A percentile compares a stretch with the other conserved stretches of the same genome.
Evolutionary conservation across 495 filamentous ascomycete genomes (phyloP).

Genomic region (Talaromyces nanjingensis): DNA sequence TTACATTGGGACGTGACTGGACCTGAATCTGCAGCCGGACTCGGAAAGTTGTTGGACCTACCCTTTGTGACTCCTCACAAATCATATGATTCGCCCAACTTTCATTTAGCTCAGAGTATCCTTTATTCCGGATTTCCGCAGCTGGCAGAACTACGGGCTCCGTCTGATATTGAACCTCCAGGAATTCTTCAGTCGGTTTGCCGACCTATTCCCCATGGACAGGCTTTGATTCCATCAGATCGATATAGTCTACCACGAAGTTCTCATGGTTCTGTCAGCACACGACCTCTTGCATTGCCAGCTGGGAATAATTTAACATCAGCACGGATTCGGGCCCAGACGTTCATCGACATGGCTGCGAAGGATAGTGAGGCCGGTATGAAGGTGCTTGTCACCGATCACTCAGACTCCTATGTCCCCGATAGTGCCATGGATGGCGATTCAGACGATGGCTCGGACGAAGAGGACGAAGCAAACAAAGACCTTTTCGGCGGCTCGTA

Average conservation of each 20-base stretch:
- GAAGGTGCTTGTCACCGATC: conserved; percentile 37
- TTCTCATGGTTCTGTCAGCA: conserved; percentile 39
- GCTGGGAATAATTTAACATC: conserved; percentile 41
- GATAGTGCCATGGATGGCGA: conserved; percentile 29
- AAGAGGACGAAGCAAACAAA: conserved; percentile 21
- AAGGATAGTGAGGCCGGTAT: conserved; percentile 38
- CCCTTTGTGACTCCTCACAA: conserved; percentile 32
- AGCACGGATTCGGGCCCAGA: conserved; percentile 41
- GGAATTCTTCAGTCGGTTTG: conserved; percentile 67
- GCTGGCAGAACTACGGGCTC: conserved; percentile 60
- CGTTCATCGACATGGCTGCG: conserved; percentile 42
- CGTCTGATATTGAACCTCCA: conserved; percentile 60
- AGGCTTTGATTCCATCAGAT: conserved; percentile 43
- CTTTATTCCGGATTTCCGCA: conserved; percentile 61
- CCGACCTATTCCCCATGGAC: conserved; percentile 45
- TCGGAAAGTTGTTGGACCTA: conserved; percentile 29
- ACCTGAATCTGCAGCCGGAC: conserved; percentile 32
- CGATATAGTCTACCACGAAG: conserved; percentile 41
- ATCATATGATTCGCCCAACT: conserved; percentile 50
- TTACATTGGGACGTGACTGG: conserved; percentile 78
- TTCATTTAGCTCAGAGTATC: conserved; percentile 68
- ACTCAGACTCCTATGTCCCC: conserved; percentile 33
- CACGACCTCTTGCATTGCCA: conserved; percentile 35
- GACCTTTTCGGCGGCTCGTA: conserved; percentile 30
- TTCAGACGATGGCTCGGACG: conserved; percentile 27